A percentile compares a stretch with the other conserved stretches of the same genome.
phyloP scores from a whole-genome alignment of 2,329 filamentous ascomycete species.

The Scytalidium lignicola region DNA sequence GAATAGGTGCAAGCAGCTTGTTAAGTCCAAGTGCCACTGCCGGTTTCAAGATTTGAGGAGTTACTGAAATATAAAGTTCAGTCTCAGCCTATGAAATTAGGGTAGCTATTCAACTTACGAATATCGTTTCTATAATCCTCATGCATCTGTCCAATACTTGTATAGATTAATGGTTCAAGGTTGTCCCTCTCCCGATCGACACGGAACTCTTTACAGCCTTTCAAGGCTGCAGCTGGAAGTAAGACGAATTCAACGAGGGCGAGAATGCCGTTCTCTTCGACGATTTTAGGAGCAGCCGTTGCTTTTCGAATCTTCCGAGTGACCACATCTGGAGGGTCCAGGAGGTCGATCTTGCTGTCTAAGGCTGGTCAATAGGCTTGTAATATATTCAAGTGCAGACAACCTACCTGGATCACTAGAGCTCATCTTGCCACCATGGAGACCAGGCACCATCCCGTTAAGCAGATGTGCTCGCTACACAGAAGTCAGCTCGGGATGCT shows the following conservation, averaged over 20 bases:
- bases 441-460: constrained; percentile 85
- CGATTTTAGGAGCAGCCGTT: constrained; percentile 65
- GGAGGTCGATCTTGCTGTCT: constrained; percentile 85
- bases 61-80: no score
- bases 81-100: no score
- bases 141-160: constrained; percentile 10
- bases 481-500: no score
- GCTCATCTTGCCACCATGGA: constrained; percentile 83
- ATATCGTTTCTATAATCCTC: constrained; percentile 51
- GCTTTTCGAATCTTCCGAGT: constrained; percentile 84
- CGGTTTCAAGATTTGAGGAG: no score
- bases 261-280: constrained; percentile 77
- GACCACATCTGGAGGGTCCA: constrained; percentile 71
- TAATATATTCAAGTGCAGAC: constrained; percentile 23
- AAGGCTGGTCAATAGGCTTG: no score
- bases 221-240: not conserved
- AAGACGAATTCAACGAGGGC: constrained; percentile 32
- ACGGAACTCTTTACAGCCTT: constrained; percentile 10
- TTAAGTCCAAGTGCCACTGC: no score
- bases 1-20: no score
- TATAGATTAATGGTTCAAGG: constrained; percentile 1
- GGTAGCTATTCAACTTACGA: no score
- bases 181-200: not conserved
- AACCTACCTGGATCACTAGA: constrained; percentile 65
- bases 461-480: constrained; percentile 64